phyloP scores from a whole-genome alignment of 371 early-diverging fungal genomes.

The Coemansia sp. region DNA sequence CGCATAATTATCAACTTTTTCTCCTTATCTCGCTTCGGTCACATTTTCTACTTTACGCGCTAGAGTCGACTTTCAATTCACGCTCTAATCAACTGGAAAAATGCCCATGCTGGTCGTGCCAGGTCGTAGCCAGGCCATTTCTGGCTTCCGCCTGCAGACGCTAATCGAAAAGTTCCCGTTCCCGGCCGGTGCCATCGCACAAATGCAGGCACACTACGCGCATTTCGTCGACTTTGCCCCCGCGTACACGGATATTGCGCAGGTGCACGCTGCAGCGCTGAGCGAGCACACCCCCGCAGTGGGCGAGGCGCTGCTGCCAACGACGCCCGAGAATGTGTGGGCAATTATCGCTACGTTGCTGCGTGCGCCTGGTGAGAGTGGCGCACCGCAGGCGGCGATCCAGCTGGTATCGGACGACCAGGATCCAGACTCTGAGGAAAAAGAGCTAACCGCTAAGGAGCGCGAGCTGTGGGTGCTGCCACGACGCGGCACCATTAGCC shows the following conservation, averaged over 20 bases:
- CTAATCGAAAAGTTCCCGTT: constrained; percentile 42
- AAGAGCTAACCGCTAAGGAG: constrained; percentile 10
- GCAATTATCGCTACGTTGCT: constrained; percentile 43
- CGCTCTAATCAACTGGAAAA: neutral
- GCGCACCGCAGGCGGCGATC: constrained; percentile 27
- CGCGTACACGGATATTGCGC: neutral
- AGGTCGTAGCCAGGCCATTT: constrained; percentile 39
- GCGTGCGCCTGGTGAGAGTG: constrained; percentile 35
- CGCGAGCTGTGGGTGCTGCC: constrained; percentile 65
- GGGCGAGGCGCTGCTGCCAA: constrained; percentile 2
- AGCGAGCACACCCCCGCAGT: constrained; percentile 29
- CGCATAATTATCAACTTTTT: too few relatives aligned
- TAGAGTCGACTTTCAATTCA: neutral
- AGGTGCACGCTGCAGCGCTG: constrained; percentile 16
- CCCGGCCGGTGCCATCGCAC: constrained; percentile 23
- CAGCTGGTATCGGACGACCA: constrained; percentile 17
- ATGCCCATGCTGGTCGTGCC: constrained; percentile 49
- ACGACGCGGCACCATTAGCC: constrained; percentile 92
- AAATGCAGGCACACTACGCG: constrained; percentile 32
- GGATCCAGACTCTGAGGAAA: neutral
- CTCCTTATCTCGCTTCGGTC: neutral
- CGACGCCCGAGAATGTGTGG: constrained; percentile 23
- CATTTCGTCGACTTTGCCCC: constrained; percentile 39
- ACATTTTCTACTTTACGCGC: neutral
- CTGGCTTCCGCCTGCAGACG: constrained; percentile 36